Conservation (phyloP, 1,284 basidiomycete species). For the Rhodotorula sp. region DNA sequence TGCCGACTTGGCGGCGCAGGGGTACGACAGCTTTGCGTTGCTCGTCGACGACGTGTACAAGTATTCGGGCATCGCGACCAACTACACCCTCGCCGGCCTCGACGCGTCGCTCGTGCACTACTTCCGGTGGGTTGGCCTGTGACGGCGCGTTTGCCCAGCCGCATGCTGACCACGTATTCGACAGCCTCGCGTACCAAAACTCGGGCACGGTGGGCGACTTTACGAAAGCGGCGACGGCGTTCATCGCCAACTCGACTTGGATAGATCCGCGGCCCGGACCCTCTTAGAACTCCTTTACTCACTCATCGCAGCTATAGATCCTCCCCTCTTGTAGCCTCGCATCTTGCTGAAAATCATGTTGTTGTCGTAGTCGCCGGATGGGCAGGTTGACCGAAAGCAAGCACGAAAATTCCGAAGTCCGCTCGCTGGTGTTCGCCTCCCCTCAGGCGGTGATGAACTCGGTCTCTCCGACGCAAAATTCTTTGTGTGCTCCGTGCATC, state of each 20-base stretch:
- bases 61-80: constrained; percentile 64
- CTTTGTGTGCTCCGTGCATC: too few species aligned
- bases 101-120: constrained; percentile 69
- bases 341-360: neutral
- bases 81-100: constrained; percentile 65
- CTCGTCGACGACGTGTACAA: constrained; percentile 81
- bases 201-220: constrained; percentile 67
- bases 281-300: constrained; percentile 3
- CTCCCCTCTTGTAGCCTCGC: neutral
- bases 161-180: neutral
- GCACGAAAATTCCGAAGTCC: too few species aligned
- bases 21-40: constrained; percentile 64
- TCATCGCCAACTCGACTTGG: constrained; percentile 74
- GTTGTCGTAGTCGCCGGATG: too few species aligned
- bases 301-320: neutral
- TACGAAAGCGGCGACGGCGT: constrained; percentile 72
- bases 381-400: too few species aligned
- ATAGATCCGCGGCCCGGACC: constrained; percentile 46
- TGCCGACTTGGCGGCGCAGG: constrained; percentile 16
- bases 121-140: constrained; percentile 51
- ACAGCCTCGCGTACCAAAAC: constrained; percentile 49
- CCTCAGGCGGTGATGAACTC: too few species aligned
- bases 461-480: too few species aligned
- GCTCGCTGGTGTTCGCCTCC: too few species aligned
- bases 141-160: too few species aligned